phyloP scores from a whole-genome alignment of 208 protist species.

The Leishmania guyanensis region DNA sequence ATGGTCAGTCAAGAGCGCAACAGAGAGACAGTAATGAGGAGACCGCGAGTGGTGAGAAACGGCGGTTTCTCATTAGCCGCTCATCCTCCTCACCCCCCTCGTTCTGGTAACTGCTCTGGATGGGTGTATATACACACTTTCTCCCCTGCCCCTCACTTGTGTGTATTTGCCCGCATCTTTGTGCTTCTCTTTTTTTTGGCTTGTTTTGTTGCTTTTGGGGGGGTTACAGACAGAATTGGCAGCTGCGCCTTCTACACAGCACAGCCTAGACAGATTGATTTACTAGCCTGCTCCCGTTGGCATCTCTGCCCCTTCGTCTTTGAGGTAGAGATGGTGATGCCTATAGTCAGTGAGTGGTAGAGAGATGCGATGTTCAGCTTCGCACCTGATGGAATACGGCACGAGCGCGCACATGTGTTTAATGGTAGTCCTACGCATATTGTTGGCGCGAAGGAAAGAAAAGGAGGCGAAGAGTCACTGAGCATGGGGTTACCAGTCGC shows the following conservation, averaged over 20 bases:
- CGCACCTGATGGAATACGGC: not conserved
- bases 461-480: not conserved
- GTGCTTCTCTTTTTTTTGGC: not conserved
- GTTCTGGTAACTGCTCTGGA: not conserved
- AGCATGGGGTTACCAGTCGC: not conserved
- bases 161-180: not conserved
- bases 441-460: not conserved
- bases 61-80: not conserved
- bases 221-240: not conserved
- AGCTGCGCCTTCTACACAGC: not conserved
- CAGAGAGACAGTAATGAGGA: not conserved
- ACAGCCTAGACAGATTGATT: not conserved
- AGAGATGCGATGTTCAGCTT: not conserved
- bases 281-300: not conserved
- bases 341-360: not conserved
- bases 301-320: not conserved
- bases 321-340: not conserved
- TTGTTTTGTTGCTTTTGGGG: not conserved
- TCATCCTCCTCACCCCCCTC: not conserved
- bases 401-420: not conserved
- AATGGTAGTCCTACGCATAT: not conserved
- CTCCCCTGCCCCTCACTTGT: not conserved
- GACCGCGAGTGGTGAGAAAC: not conserved
- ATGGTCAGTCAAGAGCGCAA: not conserved
- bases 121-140: not conserved